Evolutionary conservation across 345 rosid genomes (phyloP).

Genomic region (Capsella bursapastoris): DNA sequence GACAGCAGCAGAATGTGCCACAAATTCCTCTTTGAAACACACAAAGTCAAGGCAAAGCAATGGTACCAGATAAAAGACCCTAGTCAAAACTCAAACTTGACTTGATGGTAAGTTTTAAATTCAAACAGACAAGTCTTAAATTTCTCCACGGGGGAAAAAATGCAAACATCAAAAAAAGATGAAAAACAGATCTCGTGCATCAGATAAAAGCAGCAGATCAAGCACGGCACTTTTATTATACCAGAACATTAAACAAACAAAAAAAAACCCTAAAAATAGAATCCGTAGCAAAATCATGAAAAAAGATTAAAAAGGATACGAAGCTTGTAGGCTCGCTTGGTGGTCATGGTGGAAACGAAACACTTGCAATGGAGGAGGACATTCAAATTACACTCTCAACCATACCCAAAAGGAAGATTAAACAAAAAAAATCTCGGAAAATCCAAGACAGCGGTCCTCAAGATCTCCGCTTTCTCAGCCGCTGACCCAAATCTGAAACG

Average conservation of each 20-base stretch:
- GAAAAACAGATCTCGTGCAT: slow-evolving; percentile 39
- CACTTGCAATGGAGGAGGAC: slow-evolving; percentile 53
- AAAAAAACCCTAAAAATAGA: slow-evolving; percentile 19
- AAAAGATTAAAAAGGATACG: slow-evolving; percentile 69
- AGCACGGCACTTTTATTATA: slow-evolving; percentile 15
- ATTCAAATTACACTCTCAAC: slow-evolving; percentile 41
- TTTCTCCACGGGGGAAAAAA: slow-evolving; percentile 21
- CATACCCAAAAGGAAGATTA: neutral
- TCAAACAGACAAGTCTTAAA: slow-evolving; percentile 37
- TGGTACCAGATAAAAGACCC: neutral
- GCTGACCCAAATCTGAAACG: slow-evolving; percentile 34
- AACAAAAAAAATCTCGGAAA: neutral
- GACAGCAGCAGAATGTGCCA: slow-evolving; percentile 91
- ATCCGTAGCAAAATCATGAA: slow-evolving; percentile 9
- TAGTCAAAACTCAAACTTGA: slow-evolving; percentile 32
- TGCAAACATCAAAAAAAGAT: neutral
- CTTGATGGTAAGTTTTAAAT: slow-evolving; percentile 17
- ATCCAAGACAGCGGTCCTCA: slow-evolving; percentile 25
- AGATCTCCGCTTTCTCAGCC: slow-evolving; percentile 44
- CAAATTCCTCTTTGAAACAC: slow-evolving; percentile 78
- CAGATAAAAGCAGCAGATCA: slow-evolving; percentile 40
- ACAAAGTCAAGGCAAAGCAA: slow-evolving; percentile 56
- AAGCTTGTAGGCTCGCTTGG: slow-evolving; percentile 97
- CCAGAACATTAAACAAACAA: neutral
- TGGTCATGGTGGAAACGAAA: slow-evolving; percentile 73